Evolutionary conservation across 371 early-diverging fungal species (phyloP), one percentile per base, ranked within the genome.

Genomic region (Apophysomyces elegans): DNA sequence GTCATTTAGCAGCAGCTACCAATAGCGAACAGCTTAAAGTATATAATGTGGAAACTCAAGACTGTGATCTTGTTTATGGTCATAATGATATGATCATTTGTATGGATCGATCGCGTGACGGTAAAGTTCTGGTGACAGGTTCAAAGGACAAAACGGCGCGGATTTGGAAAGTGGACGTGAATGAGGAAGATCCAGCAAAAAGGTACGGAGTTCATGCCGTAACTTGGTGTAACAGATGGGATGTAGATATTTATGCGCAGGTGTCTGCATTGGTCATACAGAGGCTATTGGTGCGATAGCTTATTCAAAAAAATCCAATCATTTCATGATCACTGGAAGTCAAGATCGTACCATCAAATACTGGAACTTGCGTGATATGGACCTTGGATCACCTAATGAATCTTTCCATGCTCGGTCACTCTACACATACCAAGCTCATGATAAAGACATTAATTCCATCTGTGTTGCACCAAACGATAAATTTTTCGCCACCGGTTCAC

Each of bases 371-470:
- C 74, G 79, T 58, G 79, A 84, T 54, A 70, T 80, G 36, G 84
- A 86, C 62, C 63, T 79, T 16, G 78, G 78, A 35, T 68, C 68
- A 26, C 75, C 79, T 2, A 69, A 78, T 56, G 83, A 83, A 56
- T 71, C 78, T 3, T 69, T 74, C 14, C 81, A 78, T 6, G 84
- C 86, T 54, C 88, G 85, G 62, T 84, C 96, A 1, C 74, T 86
- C 38, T 97, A 88, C 72, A 98, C 96, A 21, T 86, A 95, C 77
- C 91, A 91, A 71, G 97, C 96, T 0, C 99, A 99, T 79, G 99
- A 96, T 37, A 97, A 96, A 81, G 99, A 99, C 73, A 96, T 99
- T 73, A 98, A 99, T 72, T 85, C 95, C 2, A 86, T 99, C 36
- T 87, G 93, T 37, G 85, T 99, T 36, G 88, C 97, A 4, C 96